phyloP scores from a whole-genome alignment of 352 stramenopile genomes.

The Bremia lactucae region DNA sequence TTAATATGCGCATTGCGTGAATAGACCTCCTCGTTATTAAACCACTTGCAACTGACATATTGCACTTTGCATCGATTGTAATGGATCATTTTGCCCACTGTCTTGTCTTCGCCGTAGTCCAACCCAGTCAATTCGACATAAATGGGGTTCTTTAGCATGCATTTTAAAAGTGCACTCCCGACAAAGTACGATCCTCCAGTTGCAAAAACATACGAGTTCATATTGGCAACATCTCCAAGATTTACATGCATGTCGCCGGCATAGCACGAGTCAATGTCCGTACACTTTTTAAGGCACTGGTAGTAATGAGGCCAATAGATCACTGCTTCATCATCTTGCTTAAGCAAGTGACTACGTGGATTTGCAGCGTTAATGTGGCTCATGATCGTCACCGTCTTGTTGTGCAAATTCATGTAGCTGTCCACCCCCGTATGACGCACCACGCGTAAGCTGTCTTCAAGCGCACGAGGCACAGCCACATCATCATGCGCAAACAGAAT shows the following conservation, averaged over 20 bases:
- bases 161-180: conserved; percentile 51
- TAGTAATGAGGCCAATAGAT: conserved; percentile 78
- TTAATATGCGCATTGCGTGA: conserved; percentile 52
- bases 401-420: conserved; percentile 70
- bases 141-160: conserved; percentile 47
- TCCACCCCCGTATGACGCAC: conserved; percentile 54
- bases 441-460: conserved; percentile 47
- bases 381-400: conserved; percentile 77
- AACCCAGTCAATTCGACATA: conserved; percentile 54
- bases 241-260: conserved; percentile 77
- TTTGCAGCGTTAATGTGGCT: conserved; percentile 45
- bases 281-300: conserved; percentile 63
- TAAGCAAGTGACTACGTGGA: conserved; percentile 46
- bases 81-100: conserved; percentile 74
- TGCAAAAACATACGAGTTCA: conserved; percentile 74
- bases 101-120: conserved; percentile 73
- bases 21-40: conserved; percentile 77
- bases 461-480: conserved; percentile 33
- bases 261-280: conserved; percentile 52
- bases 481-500: conserved; percentile 61
- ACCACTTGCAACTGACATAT: conserved; percentile 81
- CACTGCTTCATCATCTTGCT: conserved; percentile 67
- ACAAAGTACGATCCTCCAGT: conserved; percentile 71
- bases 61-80: conserved; percentile 67
- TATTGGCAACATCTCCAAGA: conserved; percentile 42